A percentile compares a stretch with the other conserved stretches of the same genome.
Conservation (phyloP, 1,284 basidiomycete genomes). For the Singerocomus inundabilis region DNA sequence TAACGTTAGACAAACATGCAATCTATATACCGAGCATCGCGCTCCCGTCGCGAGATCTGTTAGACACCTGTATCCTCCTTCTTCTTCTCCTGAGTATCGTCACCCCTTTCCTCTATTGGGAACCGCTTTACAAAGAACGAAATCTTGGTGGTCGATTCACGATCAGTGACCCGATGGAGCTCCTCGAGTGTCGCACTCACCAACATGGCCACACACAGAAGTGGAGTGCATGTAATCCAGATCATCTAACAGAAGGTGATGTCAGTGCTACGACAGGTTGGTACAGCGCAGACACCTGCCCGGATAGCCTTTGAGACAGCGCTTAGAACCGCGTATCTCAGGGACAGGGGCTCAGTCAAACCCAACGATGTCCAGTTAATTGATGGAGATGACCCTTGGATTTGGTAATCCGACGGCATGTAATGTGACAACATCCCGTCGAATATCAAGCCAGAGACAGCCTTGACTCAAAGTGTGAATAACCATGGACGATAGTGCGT, state of each 20-base stretch:
- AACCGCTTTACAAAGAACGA: constrained; percentile 32
- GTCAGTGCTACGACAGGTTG: constrained; percentile 10
- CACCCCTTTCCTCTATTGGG: constrained; percentile 24
- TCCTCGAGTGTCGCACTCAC: constrained; percentile 32
- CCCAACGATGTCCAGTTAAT: constrained; percentile 54
- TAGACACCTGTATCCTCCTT: constrained; percentile 3
- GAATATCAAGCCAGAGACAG: constrained; percentile 73
- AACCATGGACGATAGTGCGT: constrained; percentile 4
- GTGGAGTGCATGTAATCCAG: constrained; percentile 61
- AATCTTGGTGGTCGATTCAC: constrained; percentile 28
- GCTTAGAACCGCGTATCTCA: constrained; percentile 42
- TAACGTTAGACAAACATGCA: constrained; percentile 15
- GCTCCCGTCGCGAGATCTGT: constrained; percentile 11
- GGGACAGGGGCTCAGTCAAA: constrained; percentile 41
- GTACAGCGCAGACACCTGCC: constrained; percentile 34
- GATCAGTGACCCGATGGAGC: constrained; percentile 23
- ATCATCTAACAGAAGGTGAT: constrained; percentile 43
- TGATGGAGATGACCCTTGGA: constrained; percentile 42
- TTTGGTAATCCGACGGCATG: constrained; percentile 47
- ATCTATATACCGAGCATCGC: constrained; percentile 10
- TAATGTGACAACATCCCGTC: constrained; percentile 49
- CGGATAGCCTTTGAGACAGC: constrained; percentile 54
- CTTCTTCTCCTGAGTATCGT: constrained; percentile 16
- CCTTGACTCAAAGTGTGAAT: constrained; percentile 40
- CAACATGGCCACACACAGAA: constrained; percentile 52